These are phyloP conservation scores for Chlorencoelia australis DNA, from an alignment of 2,329 filamentous ascomycete genomes.

Conservation along the genomic window DNA sequence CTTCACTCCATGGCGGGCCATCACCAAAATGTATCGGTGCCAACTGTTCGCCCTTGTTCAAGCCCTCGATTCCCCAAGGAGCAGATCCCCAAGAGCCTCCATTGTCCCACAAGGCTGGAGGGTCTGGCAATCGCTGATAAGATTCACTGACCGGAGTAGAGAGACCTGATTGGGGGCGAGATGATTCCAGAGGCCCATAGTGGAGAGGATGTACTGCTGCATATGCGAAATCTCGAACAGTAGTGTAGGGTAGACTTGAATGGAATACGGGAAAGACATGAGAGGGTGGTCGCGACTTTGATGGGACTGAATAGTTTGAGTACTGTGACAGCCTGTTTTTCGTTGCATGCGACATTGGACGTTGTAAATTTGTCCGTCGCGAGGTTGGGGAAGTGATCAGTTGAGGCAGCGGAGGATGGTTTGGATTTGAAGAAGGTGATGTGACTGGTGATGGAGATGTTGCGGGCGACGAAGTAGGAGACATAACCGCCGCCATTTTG, in stretches of 20 bases:
- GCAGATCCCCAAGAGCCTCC: constrained; percentile 48
- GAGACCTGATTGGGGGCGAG: constrained; percentile 59
- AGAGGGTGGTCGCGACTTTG: constrained; percentile 70
- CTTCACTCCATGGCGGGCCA: constrained; percentile 88
- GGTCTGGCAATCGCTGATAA: constrained; percentile 69
- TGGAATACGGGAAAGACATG: constrained; percentile 74
- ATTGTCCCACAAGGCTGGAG: constrained; percentile 65
- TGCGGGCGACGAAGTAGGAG: constrained; percentile 40
- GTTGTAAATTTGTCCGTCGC: constrained; percentile 49
- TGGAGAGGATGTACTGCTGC: constrained; percentile 73
- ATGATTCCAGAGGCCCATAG: constrained; percentile 73
- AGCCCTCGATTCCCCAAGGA: constrained; percentile 29
- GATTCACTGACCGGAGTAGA: constrained; percentile 80
- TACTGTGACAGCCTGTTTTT: constrained; percentile 79
- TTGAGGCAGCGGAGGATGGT: constrained; percentile 44
- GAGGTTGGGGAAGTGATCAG: constrained; percentile 43
- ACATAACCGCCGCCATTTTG: constrained; percentile 40
- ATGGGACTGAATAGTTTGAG: constrained; percentile 57
- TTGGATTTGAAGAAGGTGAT: constrained; percentile 36
- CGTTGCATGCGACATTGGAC: constrained; percentile 66
- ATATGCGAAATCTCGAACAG: constrained; percentile 95
- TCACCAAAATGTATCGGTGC: constrained; percentile 78
- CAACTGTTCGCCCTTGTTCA: constrained; percentile 58
- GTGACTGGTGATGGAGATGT: constrained; percentile 41
- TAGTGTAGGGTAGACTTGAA: constrained; percentile 77